Evolutionary conservation across 2,329 filamentous ascomycete genomes (phyloP).

Genomic region (Arthrobotrys megalospora): DNA sequence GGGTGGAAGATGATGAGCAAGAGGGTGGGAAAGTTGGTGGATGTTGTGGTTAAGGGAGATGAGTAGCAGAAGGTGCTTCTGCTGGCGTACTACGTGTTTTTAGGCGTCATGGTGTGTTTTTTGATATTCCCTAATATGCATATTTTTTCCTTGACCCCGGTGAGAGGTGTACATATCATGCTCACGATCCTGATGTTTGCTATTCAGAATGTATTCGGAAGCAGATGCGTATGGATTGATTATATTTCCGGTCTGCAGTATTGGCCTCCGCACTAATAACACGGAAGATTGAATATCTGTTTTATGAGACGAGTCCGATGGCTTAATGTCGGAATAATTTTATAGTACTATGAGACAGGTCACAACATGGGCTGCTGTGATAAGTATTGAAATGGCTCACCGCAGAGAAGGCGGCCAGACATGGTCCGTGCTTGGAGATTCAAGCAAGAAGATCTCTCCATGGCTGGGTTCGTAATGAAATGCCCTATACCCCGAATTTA

Average conservation of each 20-base stretch:
- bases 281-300: not conserved
- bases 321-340: slow-evolving; percentile 15
- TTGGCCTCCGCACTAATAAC: not conserved
- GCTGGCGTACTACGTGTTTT: not conserved
- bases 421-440: slow-evolving; percentile 11
- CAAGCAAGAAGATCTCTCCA: slow-evolving; percentile 1
- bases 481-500: slow-evolving; percentile 20
- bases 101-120: slow-evolving; percentile 21
- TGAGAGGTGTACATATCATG: not conserved
- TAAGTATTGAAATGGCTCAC: slow-evolving; percentile 6
- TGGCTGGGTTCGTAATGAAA: not conserved
- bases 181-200: not conserved
- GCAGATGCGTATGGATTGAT: not conserved
- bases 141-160: not conserved
- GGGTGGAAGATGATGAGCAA: slow-evolving; percentile 84
- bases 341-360: not conserved
- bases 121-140: not conserved
- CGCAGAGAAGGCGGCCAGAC: not conserved
- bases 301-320: not conserved
- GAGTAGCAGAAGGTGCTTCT: not conserved
- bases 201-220: not conserved
- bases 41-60: slow-evolving; percentile 25
- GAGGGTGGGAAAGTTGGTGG: slow-evolving; percentile 79
- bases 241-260: too few relatives aligned
- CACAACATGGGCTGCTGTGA: not conserved